Evolutionary conservation across 23 red algal genomes (phyloP).

Genomic region (Gracilaria gracilis): DNA sequence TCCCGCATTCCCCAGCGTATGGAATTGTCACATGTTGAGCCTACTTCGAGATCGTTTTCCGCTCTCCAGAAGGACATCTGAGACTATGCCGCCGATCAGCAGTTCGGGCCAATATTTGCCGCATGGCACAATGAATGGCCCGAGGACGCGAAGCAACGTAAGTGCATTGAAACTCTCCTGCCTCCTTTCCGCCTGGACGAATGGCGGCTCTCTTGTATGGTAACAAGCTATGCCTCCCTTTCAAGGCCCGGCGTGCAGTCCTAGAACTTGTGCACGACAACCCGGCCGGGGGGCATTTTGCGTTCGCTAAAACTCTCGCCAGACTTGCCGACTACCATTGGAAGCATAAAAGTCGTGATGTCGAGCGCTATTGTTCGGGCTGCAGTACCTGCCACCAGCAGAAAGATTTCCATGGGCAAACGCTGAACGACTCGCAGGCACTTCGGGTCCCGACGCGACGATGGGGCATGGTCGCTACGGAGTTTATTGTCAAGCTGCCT

Average conservation of each 20-base stretch:
- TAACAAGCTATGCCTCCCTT: constrained; percentile 19
- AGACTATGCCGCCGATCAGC: not conserved
- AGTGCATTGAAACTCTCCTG: not conserved
- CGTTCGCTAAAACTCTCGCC: not conserved
- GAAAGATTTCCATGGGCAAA: constrained; percentile 7
- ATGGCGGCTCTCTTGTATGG: constrained; percentile 14
- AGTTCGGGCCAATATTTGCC: not conserved
- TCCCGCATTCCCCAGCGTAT: not conserved
- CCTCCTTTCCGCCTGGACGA: not conserved
- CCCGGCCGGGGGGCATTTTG: not conserved
- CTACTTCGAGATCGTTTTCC: not conserved
- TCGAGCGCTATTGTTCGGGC: not conserved
- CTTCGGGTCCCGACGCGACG: constrained; percentile 19
- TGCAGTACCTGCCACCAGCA: constrained; percentile 20
- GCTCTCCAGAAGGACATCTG: not conserved
- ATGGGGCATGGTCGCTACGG: constrained; percentile 26
- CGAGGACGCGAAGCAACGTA: not conserved
- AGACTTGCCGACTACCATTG: not conserved
- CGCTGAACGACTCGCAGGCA: not conserved
- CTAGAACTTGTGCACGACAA: constrained; percentile 4
- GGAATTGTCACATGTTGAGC: not conserved
- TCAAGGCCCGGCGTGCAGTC: not conserved
- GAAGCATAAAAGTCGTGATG: constrained; percentile 21
- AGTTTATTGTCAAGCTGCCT: constrained; percentile 19
- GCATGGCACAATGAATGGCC: not conserved